Evolutionary conservation across 2,329 filamentous ascomycete genomes (phyloP).

Genomic region (Pseudofabraea citricarpa): DNA sequence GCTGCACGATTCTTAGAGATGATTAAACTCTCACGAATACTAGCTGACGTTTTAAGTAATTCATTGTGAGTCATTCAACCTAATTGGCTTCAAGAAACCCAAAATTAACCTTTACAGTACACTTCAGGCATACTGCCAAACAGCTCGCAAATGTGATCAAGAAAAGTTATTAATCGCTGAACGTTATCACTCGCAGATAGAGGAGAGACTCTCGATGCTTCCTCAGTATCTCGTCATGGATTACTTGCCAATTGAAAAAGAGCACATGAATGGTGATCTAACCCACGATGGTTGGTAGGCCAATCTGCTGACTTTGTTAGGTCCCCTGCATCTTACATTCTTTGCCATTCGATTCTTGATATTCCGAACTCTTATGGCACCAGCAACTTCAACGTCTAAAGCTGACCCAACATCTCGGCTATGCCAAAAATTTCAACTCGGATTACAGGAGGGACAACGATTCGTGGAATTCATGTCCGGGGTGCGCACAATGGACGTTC

Average conservation of each 20-base stretch:
- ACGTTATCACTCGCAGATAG: no score
- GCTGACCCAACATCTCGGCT: slow-evolving; percentile 25
- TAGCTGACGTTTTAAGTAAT: slow-evolving; percentile 5
- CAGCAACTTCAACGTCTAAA: slow-evolving; percentile 37
- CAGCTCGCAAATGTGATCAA: not conserved
- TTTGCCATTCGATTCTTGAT: slow-evolving; percentile 37
- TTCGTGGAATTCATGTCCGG: slow-evolving; percentile 9
- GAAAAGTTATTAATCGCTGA: no score
- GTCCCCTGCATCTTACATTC: slow-evolving; percentile 38
- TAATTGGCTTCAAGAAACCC: not conserved
- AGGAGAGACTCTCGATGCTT: not conserved
- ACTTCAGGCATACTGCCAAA: slow-evolving; percentile 10
- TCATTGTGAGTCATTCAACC: slow-evolving; percentile 7
- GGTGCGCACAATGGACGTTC: slow-evolving; percentile 4
- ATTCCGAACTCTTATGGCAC: slow-evolving; percentile 40
- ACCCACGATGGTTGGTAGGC: no score
- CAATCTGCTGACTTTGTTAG: no score
- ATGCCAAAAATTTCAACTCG: slow-evolving; percentile 5
- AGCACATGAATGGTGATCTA: no score
- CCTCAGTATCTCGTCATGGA: no score
- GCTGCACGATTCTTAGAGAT: slow-evolving; percentile 29
- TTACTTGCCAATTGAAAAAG: no score
- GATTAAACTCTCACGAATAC: slow-evolving; percentile 10
- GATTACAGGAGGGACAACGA: slow-evolving; percentile 9
- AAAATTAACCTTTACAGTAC: slow-evolving; percentile 4